Conservation (phyloP, 2,329 filamentous ascomycete species). For the Ceratocystiopsis minuta region DNA sequence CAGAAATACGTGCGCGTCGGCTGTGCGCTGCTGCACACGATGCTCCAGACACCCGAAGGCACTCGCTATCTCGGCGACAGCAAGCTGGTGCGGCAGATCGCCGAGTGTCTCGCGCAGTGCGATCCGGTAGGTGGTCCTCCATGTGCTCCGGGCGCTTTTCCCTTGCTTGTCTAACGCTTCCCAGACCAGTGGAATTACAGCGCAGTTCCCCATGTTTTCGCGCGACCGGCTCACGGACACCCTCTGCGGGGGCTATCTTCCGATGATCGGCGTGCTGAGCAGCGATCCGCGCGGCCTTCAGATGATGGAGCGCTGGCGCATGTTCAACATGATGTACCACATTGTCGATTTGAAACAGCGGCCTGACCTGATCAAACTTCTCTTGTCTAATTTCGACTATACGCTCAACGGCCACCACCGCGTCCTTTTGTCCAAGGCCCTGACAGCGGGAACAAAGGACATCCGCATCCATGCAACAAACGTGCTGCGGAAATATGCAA, state of each 20-base stretch:
- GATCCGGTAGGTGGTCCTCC: constrained; percentile 59
- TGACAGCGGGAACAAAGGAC: constrained; percentile 80
- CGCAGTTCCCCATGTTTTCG: constrained; percentile 77
- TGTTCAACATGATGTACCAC: constrained; percentile 99
- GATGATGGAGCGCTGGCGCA: constrained; percentile 89
- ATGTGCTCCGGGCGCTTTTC: background rate
- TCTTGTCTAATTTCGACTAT: constrained; percentile 87
- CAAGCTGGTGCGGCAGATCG: constrained; percentile 83
- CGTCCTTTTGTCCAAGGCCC: constrained; percentile 80
- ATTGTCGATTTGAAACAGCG: constrained; percentile 83
- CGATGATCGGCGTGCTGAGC: constrained; percentile 75
- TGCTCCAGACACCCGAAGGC: constrained; percentile 74
- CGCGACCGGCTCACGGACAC: constrained; percentile 69
- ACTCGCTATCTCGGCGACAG: constrained; percentile 74
- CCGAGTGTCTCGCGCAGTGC: constrained; percentile 87
- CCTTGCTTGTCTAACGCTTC: too few species aligned
- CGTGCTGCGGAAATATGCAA: constrained; percentile 72
- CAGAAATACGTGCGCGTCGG: constrained; percentile 87
- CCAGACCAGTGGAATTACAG: constrained; percentile 56
- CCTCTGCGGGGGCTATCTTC: constrained; percentile 81
- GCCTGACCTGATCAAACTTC: constrained; percentile 74
- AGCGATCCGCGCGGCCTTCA: constrained; percentile 65
- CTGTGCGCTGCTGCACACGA: constrained; percentile 69
- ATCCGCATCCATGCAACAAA: constrained; percentile 84
- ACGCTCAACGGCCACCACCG: constrained; percentile 73